Evolutionary conservation across 2,329 filamentous ascomycete species (phyloP).

Genomic region (Sphaerulina musiva): DNA sequence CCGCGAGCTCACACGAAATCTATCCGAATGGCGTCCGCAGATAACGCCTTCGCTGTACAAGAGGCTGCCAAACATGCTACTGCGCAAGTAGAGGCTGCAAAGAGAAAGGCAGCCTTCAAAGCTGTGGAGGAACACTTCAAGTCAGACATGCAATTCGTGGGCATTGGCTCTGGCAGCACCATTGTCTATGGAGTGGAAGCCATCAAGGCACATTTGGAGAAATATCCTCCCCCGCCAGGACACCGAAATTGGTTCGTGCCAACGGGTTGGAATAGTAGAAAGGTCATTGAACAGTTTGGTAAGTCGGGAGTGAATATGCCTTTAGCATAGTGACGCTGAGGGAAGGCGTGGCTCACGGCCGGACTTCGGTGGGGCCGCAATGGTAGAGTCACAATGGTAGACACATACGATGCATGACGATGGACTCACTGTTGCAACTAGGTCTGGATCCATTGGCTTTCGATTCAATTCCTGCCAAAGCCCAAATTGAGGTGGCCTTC

Average conservation of each 20-base stretch:
- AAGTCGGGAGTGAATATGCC: neutral
- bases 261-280: slow-evolving; percentile 84
- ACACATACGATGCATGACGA: neutral
- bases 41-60: slow-evolving; percentile 6
- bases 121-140: slow-evolving; percentile 69
- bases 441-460: slow-evolving; percentile 69
- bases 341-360: too few species aligned
- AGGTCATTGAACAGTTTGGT: slow-evolving; percentile 70
- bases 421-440: neutral
- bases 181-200: slow-evolving; percentile 82
- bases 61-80: slow-evolving; percentile 6
- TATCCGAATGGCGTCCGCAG: slow-evolving; percentile 10
- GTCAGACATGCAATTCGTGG: slow-evolving; percentile 57
- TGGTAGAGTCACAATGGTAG: too few species aligned
- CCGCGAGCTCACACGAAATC: neutral
- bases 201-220: slow-evolving; percentile 55
- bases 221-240: slow-evolving; percentile 40
- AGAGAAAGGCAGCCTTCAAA: slow-evolving; percentile 65
- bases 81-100: slow-evolving; percentile 58
- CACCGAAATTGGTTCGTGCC: slow-evolving; percentile 75
- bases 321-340: too few species aligned
- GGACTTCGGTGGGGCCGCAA: too few species aligned
- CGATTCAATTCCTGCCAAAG: slow-evolving; percentile 60
- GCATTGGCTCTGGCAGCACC: slow-evolving; percentile 75
- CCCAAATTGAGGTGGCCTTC: slow-evolving; percentile 78